phyloP scores from a whole-genome alignment of 495 filamentous ascomycete genomes.

The Glarea lozoyensis region DNA sequence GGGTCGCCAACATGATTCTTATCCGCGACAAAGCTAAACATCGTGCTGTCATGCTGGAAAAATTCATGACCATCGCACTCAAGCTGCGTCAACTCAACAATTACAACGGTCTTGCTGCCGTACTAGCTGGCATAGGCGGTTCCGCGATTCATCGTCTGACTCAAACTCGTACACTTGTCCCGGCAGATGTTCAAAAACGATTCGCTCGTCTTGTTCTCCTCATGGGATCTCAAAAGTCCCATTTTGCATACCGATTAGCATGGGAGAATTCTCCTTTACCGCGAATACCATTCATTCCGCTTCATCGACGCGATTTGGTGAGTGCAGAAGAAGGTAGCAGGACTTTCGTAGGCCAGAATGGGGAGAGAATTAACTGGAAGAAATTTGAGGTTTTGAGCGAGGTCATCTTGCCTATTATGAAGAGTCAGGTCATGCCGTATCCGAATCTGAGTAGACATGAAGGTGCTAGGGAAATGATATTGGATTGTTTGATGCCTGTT shows the following conservation, averaged over 20 bases:
- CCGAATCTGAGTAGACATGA: slow-evolving; percentile 58
- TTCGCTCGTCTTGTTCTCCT: slow-evolving; percentile 85
- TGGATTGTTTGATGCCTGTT: slow-evolving; percentile 41
- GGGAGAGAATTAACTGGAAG: slow-evolving; percentile 86
- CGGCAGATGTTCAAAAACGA: slow-evolving; percentile 57
- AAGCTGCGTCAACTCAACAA: slow-evolving; percentile 89
- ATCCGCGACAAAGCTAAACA: slow-evolving; percentile 95
- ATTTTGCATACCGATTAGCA: slow-evolving; percentile 89
- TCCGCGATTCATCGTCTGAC: slow-evolving; percentile 77
- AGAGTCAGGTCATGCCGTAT: slow-evolving; percentile 81
- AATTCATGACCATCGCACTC: slow-evolving; percentile 81
- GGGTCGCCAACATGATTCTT: slow-evolving; percentile 85
- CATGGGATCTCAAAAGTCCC: slow-evolving; percentile 84
- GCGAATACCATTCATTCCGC: slow-evolving; percentile 88
- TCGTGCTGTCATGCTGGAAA: slow-evolving; percentile 79
- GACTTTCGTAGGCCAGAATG: slow-evolving; percentile 71
- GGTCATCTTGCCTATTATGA: slow-evolving; percentile 80
- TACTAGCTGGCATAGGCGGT: slow-evolving; percentile 87
- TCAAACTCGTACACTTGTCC: slow-evolving; percentile 73
- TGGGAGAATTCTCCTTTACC: slow-evolving; percentile 91
- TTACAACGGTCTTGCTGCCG: slow-evolving; percentile 89
- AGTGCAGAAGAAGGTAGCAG: slow-evolving; percentile 86
- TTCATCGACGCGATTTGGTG: slow-evolving; percentile 82
- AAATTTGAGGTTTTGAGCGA: slow-evolving; percentile 97
- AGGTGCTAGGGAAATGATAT: slow-evolving; percentile 55